Base-by-base conservation (phyloP, 331 rosid genomes). In the Malus hybrid region DNA sequence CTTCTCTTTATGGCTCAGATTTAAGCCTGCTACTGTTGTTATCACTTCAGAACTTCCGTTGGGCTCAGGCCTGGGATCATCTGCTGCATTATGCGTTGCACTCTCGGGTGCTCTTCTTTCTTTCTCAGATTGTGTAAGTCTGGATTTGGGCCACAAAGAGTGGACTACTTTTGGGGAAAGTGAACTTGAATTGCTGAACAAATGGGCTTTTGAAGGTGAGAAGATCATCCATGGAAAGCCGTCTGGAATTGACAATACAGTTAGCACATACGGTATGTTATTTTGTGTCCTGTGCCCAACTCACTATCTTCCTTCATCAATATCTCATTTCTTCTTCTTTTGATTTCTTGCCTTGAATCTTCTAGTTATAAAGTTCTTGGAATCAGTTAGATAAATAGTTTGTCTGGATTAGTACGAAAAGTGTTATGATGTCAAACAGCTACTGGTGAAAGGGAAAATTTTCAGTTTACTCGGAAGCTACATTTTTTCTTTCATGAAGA, bases 141-240 rank as follows among this genome's bases (percentile, higher is more conserved):
- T 90, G 72, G 93, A 95, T 80, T 28, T 86, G 70, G 66, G 68
- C 78, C 88, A 79, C 64, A 85, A 77, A 74, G 97, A 85, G 28
- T 95, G 99, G 99, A 72, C 72, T 6, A 72, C 36, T 72, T 90
- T 81, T 82, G 85, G 84, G 42, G 91, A 83, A 74, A 83, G 81
- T 32, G 96, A 90, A 14, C 93, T 89, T 63, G 93, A 82, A 12
- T 86, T 92, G 81, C 82, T 95, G 30, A 95, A 95, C 80, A 90
- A 83, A 80, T 95, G 97, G 99, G 99, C 99, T 44, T 92, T 89
- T 84, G 99, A 95, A 87, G 99, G 99, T 66, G 99, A 95, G 80
- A 95, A 88, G 86, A 92, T 95, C 53, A 68, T 95, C 71, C 99
- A 95, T 79, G 99, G 99, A 79, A 92, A 82, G 79, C 99, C 99